Evolutionary conservation across 208 protist species (phyloP), one percentile per base, ranked within the genome.

Genomic region (Wallacemonas collosoma): DNA sequence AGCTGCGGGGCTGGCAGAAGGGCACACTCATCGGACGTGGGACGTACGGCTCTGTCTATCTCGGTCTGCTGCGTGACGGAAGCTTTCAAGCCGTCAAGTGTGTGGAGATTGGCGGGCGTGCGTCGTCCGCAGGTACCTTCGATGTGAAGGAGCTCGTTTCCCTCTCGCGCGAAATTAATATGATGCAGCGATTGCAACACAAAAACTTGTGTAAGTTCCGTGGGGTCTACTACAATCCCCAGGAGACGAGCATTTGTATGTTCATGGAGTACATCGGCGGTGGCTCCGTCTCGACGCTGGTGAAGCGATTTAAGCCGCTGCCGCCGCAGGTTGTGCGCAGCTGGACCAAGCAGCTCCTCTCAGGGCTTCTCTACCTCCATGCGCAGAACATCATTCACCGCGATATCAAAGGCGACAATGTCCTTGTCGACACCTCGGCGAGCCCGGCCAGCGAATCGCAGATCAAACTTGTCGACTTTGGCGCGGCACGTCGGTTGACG

Each of bases 201-300:
- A 83, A 77, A 39, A 97, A 98, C 79, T 81, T 98, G 51, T 97
- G 97, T 63, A 86, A 77, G 41, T 98, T 98, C 79, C 88, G 91
- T 45, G 96, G 96, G 14, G 87, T 93, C 47, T 76, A 72, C 70
- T 96, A 85, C 71, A 89, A 96, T 57, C 35, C 78, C 1, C 63
- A 81, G 35, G 82, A 75, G 47, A 77, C 71, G 38, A 79, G 72
- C 47, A 88, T 98, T 35, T 94, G 91, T 72, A 95, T 98, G 83
- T 96, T 97, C 55, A 96, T 97, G 90, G 89, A 98, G 78, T 97
- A 97, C 90, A 86, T 98, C 60, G 87, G 93, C 40, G 93, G 95
- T 26, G 95, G 95, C 56, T 93, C 90, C 0, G 76, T 98, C 45
- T 84, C 89, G 36, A 76, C 83, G 12, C 58, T 98, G 1, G 83